Evolutionary conservation across 331 rosid species (phyloP).

Genomic region (Quercus phellos): DNA sequence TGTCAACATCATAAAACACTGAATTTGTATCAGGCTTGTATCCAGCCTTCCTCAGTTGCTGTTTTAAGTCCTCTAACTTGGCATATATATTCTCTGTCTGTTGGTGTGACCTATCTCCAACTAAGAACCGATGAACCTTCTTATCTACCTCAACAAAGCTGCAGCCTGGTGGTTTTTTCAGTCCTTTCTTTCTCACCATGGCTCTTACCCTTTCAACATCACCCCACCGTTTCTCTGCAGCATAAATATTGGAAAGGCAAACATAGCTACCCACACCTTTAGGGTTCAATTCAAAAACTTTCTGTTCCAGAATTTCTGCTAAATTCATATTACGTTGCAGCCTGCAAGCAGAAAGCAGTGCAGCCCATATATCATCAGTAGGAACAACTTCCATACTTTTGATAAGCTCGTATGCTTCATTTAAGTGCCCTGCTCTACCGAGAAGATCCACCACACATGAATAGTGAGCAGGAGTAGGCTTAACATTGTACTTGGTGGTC

Average conservation of each 20-base stretch:
- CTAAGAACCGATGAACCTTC: conserved; percentile 51
- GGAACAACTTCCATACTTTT: conserved; percentile 16
- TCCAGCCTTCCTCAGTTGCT: conserved; percentile 29
- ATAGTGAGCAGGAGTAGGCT: conserved; percentile 28
- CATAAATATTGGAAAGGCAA: conserved; percentile 60
- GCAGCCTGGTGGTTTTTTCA: conserved; percentile 42
- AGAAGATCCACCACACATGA: conserved; percentile 33
- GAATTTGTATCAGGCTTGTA: conserved; percentile 54
- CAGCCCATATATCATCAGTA: conserved; percentile 37
- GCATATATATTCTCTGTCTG: conserved; percentile 39
- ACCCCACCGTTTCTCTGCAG: conserved; percentile 50
- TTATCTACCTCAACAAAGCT: conserved; percentile 48
- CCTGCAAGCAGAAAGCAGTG: conserved; percentile 53
- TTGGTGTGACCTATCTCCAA: conserved; percentile 45
- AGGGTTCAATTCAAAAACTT: conserved; percentile 44
- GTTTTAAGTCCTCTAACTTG: conserved; percentile 26
- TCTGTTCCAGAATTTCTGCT: conserved; percentile 45
- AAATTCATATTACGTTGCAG: conserved; percentile 36
- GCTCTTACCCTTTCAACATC: conserved; percentile 54
- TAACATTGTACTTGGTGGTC: conserved; percentile 26
- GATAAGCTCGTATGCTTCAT: conserved; percentile 30
- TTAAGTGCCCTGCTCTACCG: conserved; percentile 17
- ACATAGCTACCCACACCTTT: conserved; percentile 48
- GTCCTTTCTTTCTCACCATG: conserved; percentile 31
- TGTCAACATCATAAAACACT: conserved; percentile 50